Evolutionary conservation across 495 filamentous ascomycete genomes (phyloP).

Genomic region (Annulohypoxylon bovei): DNA sequence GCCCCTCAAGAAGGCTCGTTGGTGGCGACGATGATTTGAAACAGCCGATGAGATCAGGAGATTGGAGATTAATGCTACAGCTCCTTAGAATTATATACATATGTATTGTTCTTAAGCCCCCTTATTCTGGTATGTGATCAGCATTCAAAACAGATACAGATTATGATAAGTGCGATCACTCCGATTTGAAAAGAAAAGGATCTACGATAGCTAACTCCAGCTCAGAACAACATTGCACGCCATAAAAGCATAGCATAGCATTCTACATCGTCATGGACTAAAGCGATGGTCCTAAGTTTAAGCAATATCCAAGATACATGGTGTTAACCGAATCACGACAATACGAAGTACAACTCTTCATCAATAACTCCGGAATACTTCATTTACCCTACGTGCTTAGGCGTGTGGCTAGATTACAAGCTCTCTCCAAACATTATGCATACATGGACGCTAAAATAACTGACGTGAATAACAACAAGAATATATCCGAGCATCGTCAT

Average conservation of each 20-base stretch:
- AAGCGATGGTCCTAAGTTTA: background rate
- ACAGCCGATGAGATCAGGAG: constrained; percentile 6
- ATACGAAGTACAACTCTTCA: background rate
- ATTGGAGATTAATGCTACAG: background rate
- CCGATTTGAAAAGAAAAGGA: background rate
- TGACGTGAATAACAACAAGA: no score
- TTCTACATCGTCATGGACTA: background rate
- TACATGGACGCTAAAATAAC: background rate
- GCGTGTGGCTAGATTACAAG: background rate
- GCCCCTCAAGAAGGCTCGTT: background rate
- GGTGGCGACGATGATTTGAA: background rate
- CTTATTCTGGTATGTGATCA: background rate
- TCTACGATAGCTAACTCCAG: background rate
- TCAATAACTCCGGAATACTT: background rate
- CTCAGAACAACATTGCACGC: background rate
- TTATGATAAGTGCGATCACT: background rate
- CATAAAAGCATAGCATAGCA: background rate
- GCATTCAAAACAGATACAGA: background rate
- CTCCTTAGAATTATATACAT: background rate
- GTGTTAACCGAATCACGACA: background rate
- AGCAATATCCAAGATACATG: background rate
- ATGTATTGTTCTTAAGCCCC: background rate
- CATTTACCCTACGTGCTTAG: background rate
- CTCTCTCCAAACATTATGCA: background rate
- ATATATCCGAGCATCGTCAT: background rate